These are phyloP conservation scores for Nicotiana noctiflora DNA, from an alignment of 257 asterid genomes.

Conservation along the genomic window DNA sequence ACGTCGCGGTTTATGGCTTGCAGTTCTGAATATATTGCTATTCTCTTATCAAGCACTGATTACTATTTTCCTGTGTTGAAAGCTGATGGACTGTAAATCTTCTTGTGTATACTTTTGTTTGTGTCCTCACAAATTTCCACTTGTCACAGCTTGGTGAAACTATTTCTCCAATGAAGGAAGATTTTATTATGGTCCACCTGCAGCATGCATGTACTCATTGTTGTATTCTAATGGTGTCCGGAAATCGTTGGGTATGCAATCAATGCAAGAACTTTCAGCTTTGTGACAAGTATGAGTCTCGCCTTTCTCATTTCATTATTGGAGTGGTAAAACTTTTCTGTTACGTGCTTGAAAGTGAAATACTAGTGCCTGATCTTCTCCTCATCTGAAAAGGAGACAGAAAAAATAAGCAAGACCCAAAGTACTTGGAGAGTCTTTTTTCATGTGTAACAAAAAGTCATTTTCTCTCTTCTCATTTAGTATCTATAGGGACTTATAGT, in stretches of 20 bases:
- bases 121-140: constrained; percentile 5
- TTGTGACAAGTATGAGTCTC: constrained; percentile 60
- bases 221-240: constrained; percentile 85
- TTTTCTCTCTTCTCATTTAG: background rate
- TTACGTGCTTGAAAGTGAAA: background rate
- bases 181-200: constrained; percentile 96
- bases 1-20: background rate
- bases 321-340: background rate
- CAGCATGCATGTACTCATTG: constrained; percentile 90
- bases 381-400: background rate
- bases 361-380: background rate
- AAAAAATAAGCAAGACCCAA: background rate
- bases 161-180: constrained; percentile 92
- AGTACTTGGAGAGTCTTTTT: background rate
- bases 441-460: background rate
- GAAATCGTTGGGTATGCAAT: constrained; percentile 81
- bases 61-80: background rate
- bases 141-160: constrained; percentile 86
- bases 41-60: background rate
- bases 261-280: constrained; percentile 86
- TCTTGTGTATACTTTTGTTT: background rate
- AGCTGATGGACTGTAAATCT: background rate
- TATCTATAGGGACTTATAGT: background rate
- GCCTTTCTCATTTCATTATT: constrained; percentile 5
- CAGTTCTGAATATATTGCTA: background rate